Percentiles rank a stretch among this genome's conserved stretches.
These are phyloP conservation scores for Crucibulum laeve DNA, from an alignment of 768 basidiomycete species.

Conservation along the genomic window DNA sequence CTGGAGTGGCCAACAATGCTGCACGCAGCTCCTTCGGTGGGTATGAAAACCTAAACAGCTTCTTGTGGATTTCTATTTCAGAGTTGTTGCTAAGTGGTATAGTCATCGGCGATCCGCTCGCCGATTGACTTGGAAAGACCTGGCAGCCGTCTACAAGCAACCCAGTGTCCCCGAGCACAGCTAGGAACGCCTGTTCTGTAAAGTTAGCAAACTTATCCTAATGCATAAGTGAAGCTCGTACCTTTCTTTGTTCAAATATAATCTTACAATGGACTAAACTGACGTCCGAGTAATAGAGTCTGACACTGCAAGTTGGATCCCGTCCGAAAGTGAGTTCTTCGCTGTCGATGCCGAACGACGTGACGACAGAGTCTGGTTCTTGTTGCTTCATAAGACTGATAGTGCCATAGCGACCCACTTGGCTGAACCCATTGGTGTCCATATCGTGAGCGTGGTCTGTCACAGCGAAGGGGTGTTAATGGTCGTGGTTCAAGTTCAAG, in stretches of 20 bases:
- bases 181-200: conserved; percentile 54
- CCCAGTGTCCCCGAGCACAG: conserved; percentile 56
- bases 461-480: too few relatives aligned
- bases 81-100: conserved; percentile 66
- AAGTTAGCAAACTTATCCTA: neutral
- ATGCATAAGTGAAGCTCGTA: conserved; percentile 15
- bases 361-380: conserved; percentile 41
- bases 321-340: conserved; percentile 66
- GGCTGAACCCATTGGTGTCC: conserved; percentile 40
- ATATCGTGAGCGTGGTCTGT: too few relatives aligned
- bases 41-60: conserved; percentile 69
- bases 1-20: conserved; percentile 44
- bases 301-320: conserved; percentile 57
- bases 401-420: conserved; percentile 64
- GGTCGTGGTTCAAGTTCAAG: too few relatives aligned
- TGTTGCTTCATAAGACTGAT: conserved; percentile 57
- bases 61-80: conserved; percentile 62
- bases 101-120: conserved; percentile 35
- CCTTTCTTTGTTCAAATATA: conserved; percentile 64
- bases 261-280: conserved; percentile 64
- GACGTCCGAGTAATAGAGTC: conserved; percentile 66
- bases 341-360: conserved; percentile 71
- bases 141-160: conserved; percentile 58
- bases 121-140: conserved; percentile 42
- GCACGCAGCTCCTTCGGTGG: conserved; percentile 70